Evolutionary conservation across 78 protist genomes (phyloP).

Genomic region (Dictyostelium citrinum): DNA sequence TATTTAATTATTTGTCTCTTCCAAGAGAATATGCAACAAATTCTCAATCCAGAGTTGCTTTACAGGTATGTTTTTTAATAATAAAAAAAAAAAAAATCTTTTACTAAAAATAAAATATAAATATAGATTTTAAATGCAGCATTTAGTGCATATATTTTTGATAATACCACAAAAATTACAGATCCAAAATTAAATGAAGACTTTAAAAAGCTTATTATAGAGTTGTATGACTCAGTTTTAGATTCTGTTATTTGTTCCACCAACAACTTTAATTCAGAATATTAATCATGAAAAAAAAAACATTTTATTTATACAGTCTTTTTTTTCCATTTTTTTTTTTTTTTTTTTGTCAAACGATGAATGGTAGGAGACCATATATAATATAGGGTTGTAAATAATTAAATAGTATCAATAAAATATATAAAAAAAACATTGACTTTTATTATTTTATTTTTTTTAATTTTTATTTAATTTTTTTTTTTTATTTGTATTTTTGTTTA

Average conservation of each 20-base stretch:
- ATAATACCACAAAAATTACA: not conserved
- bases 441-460: too few species aligned
- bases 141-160: slow-evolving; percentile 30
- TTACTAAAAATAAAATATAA: not conserved
- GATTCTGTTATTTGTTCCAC: slow-evolving; percentile 57
- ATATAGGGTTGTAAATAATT: too few species aligned
- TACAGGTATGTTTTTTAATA: slow-evolving; percentile 5
- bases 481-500: too few species aligned
- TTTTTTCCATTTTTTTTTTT: not conserved
- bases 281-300: not conserved
- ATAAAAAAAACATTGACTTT: not conserved
- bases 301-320: not conserved
- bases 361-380: too few species aligned
- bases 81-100: not conserved
- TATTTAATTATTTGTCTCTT: slow-evolving; percentile 2
- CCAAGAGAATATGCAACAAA: slow-evolving; percentile 24
- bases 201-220: slow-evolving; percentile 13
- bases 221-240: slow-evolving; percentile 45
- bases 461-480: too few species aligned
- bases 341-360: not conserved
- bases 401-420: not conserved
- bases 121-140: slow-evolving; percentile 54
- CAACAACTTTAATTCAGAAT: slow-evolving; percentile 15
- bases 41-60: slow-evolving; percentile 66
- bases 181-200: slow-evolving; percentile 28